A percentile compares a stretch with the other conserved stretches of the same genome.
phyloP scores from a whole-genome alignment of 2,329 filamentous ascomycete genomes.

The Pezicula carpinea region DNA sequence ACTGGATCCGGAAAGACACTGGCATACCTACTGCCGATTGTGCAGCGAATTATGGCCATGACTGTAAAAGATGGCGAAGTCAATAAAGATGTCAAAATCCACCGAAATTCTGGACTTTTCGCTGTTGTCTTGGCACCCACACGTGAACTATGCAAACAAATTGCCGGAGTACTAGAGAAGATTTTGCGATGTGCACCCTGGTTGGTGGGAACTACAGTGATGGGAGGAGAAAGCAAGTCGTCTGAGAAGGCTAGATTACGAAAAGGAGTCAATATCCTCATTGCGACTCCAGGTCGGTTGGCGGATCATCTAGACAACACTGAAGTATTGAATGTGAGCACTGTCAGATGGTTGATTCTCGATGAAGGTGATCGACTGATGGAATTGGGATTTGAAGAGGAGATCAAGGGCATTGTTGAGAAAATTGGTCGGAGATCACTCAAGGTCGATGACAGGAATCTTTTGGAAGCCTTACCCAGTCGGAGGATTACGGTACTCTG shows the following conservation, averaged over 20 bases:
- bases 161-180: slow-evolving; percentile 78
- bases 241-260: slow-evolving; percentile 88
- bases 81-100: slow-evolving; percentile 50
- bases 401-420: slow-evolving; percentile 80
- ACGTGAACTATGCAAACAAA: slow-evolving; percentile 91
- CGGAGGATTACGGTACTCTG: slow-evolving; percentile 85
- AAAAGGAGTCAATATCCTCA: slow-evolving; percentile 92
- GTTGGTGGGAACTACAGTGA: slow-evolving; percentile 86
- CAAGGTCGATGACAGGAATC: slow-evolving; percentile 54
- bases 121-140: slow-evolving; percentile 93
- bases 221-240: slow-evolving; percentile 64
- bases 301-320: slow-evolving; percentile 93
- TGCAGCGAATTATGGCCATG: slow-evolving; percentile 80
- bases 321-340: slow-evolving; percentile 79
- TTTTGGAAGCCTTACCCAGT: slow-evolving; percentile 61
- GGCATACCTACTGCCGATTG: slow-evolving; percentile 88
- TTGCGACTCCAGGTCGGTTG: slow-evolving; percentile 88
- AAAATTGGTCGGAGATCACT: slow-evolving; percentile 65
- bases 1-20: slow-evolving; percentile 97
- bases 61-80: slow-evolving; percentile 49
- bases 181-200: slow-evolving; percentile 86
- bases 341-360: slow-evolving; percentile 87
- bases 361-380: slow-evolving; percentile 98
- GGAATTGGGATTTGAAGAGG: slow-evolving; percentile 95
- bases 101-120: slow-evolving; percentile 84